Evolutionary conservation across 1,139 yeast species (phyloP).

Genomic region (Debaryomyces nepalensis): DNA sequence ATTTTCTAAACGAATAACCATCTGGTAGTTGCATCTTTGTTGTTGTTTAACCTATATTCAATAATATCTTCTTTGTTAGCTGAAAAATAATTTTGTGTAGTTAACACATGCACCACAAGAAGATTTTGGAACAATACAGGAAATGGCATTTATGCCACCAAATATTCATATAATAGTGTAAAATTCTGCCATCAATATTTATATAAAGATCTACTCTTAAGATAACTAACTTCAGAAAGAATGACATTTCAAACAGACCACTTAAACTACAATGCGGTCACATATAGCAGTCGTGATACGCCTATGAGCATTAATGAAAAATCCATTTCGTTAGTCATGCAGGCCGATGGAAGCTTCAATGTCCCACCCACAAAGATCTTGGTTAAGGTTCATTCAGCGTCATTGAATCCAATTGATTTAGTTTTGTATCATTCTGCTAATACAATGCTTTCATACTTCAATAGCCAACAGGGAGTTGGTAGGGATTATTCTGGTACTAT

Average conservation of each 20-base stretch:
- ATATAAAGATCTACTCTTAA: too few species aligned
- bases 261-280: conserved; percentile 25
- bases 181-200: too few species aligned
- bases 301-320: conserved; percentile 21
- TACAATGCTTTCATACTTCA: conserved; percentile 37
- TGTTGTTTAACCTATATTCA: too few species aligned
- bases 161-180: too few species aligned
- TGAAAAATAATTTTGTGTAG: too few species aligned
- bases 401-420: conserved; percentile 72
- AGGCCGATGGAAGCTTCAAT: conserved; percentile 40
- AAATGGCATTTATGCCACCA: too few species aligned
- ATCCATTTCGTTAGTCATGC: conserved; percentile 23
- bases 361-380: conserved; percentile 51
- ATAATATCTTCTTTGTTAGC: too few species aligned
- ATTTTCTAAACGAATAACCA: conserved; percentile 57
- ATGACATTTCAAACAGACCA: conserved; percentile 7
- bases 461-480: conserved; percentile 57
- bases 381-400: conserved; percentile 60
- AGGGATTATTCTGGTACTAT: conserved; percentile 72
- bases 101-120: neutral
- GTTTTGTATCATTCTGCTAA: conserved; percentile 40
- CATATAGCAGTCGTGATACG: conserved; percentile 19
- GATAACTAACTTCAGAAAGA: neutral
- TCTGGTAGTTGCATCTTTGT: conserved; percentile 42
- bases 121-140: neutral